Conservation (phyloP, 305 asterid species). For the Fraxinus sp. region DNA sequence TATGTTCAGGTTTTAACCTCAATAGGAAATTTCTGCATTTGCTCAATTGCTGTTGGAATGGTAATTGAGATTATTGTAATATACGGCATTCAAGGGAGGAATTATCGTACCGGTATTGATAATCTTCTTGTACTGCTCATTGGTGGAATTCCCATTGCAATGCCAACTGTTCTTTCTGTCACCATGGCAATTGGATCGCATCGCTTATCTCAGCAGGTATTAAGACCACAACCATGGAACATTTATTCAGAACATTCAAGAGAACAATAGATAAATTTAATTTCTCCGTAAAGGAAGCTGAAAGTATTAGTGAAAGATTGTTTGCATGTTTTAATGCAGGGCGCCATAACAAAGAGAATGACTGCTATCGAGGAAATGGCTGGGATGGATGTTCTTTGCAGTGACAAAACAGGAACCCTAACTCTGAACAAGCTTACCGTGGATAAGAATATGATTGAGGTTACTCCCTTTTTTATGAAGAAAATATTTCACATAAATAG, state of each 20-base stretch:
- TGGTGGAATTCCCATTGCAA: constrained; percentile 66
- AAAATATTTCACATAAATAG: not conserved
- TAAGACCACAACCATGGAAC: constrained; percentile 1
- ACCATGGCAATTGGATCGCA: constrained; percentile 70
- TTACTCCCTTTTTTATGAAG: not conserved
- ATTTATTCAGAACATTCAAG: not conserved
- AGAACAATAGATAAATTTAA: not conserved
- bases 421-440: constrained; percentile 71
- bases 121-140: constrained; percentile 61
- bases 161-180: constrained; percentile 70
- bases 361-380: constrained; percentile 85
- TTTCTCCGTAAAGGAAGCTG: not conserved
- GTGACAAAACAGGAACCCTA: constrained; percentile 71
- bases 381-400: constrained; percentile 69
- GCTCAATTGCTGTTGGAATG: constrained; percentile 63
- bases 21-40: constrained; percentile 66
- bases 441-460: constrained; percentile 64
- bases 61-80: constrained; percentile 47
- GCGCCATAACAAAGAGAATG: constrained; percentile 76
- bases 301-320: not conserved
- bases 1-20: constrained; percentile 53
- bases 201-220: constrained; percentile 61
- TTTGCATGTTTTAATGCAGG: constrained; percentile 34
- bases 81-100: constrained; percentile 40
- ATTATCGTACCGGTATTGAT: constrained; percentile 39